These are phyloP conservation scores for Taphrina deformans DNA, from an alignment of 1,139 yeast species.

Conservation along the genomic window DNA sequence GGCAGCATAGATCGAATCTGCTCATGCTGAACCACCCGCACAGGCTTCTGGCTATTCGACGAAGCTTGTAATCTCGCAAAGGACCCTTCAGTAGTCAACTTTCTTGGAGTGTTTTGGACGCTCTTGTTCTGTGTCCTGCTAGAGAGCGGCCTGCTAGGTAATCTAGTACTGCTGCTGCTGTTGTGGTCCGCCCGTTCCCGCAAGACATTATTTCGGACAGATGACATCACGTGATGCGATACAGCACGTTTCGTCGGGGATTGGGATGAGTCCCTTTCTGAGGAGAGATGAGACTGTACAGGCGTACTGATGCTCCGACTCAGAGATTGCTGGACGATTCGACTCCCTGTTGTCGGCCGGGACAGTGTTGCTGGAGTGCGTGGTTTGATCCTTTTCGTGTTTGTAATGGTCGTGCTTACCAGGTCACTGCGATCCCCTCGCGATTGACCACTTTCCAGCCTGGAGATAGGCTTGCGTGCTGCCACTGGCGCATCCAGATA, in stretches of 20 bases:
- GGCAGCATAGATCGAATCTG: not conserved
- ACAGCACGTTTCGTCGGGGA: not conserved
- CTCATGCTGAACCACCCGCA: not conserved
- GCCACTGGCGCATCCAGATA: not conserved
- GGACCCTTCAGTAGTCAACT: not conserved
- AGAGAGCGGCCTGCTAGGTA: not conserved
- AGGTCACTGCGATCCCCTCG: not conserved
- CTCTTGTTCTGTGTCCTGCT: not conserved
- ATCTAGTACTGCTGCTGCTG: not conserved
- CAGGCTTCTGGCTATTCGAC: not conserved
- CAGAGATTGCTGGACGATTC: not conserved
- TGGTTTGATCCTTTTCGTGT: not conserved
- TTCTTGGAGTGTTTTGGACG: not conserved
- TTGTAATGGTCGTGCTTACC: not conserved
- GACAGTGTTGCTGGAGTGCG: conserved; percentile 16
- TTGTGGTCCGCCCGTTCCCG: not conserved
- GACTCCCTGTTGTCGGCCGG: not conserved
- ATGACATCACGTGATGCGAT: not conserved
- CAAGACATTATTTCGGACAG: not conserved
- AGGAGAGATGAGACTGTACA: not conserved
- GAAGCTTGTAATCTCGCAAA: not conserved
- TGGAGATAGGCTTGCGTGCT: not conserved
- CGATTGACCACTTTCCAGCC: not conserved
- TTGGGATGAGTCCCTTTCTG: not conserved
- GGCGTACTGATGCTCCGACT: conserved; percentile 18